These are phyloP conservation scores for Petunia axillaris DNA, from an alignment of 257 asterid species.

Conservation along the genomic window DNA sequence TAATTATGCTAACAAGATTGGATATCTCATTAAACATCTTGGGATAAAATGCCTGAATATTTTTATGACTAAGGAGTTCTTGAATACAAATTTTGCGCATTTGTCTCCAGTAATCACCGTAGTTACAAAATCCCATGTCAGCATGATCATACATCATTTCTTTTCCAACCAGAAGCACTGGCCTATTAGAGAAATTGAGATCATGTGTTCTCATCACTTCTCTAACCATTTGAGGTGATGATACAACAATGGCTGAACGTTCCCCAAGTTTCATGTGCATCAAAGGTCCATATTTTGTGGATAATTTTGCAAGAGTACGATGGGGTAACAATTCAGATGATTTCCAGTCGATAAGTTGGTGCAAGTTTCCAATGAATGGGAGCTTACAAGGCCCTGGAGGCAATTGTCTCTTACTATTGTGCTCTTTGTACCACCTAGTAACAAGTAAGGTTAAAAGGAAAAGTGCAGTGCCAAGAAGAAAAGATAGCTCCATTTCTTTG, in stretches of 20 bases:
- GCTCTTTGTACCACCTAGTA: neutral
- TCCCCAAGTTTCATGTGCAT: conserved; percentile 38
- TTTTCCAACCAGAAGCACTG: neutral
- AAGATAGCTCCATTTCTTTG: neutral
- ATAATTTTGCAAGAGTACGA: conserved; percentile 27
- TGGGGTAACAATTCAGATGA: conserved; percentile 34
- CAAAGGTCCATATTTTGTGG: conserved; percentile 36
- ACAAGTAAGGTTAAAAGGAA: neutral
- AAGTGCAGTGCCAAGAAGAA: neutral
- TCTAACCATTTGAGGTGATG: conserved; percentile 31
- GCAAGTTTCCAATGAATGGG: conserved; percentile 51
- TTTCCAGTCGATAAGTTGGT: conserved; percentile 35
- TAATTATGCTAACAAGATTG: conserved; percentile 5
- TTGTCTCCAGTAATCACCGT: conserved; percentile 36
- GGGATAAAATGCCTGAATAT: conserved; percentile 22
- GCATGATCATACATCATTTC: conserved; percentile 22
- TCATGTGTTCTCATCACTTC: conserved; percentile 34
- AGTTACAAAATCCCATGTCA: conserved; percentile 28
- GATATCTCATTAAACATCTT: conserved; percentile 26
- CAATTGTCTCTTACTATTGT: conserved; percentile 9
- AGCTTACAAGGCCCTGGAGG: conserved; percentile 46
- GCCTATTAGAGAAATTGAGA: conserved; percentile 27
- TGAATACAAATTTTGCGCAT: conserved; percentile 32
- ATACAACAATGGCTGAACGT: conserved; percentile 28
- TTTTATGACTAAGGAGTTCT: conserved; percentile 29